Evolutionary conservation across 2,329 filamentous ascomycete species (phyloP), one percentile per base, ranked within the genome.

Genomic region (Aspergillus piperis): DNA sequence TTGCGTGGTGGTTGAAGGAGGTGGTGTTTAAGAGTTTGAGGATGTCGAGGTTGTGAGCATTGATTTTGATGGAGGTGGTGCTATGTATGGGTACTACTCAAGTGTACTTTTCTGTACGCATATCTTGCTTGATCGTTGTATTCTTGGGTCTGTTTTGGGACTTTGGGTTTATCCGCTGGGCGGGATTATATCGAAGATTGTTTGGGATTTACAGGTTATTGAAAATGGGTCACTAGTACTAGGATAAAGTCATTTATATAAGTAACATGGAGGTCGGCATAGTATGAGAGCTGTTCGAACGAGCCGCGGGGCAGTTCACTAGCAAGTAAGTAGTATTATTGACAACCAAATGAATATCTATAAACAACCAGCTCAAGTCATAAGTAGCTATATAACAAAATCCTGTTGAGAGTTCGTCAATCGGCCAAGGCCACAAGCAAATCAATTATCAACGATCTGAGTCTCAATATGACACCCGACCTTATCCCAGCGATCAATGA

Each of bases 1-100:
- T 96, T 66, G 81, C 79, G 58, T 81, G 83, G 59, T 96, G 92
- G 85, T 66, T 96, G 62, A 82, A 84, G 60, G 78, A 76, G 15
- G 81, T 88, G 47, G 82, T 81, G 2, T 80, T 81, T 66, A 76
- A 73, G 48, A 77, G 68, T 27, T 49, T 57, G 21, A 57, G 57
- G 39, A 51, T 62, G 53, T 64, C 63, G 30, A 64, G 57, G 19
- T 52, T 61, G 56, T 62, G 42, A 44, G 25, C 0, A 8, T 27
- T 27, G 25, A 8, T 27, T 27, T 7, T 8, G 7, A 27, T 27
- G 30, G 56, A 19, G 19, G 8, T 11, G 15, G 6, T 11, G 2
- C 19, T 21, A 11, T 44, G 19, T 44, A 44, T n/a, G 41, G 38
- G 11, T 38, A 62, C 47, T 13, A 0, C 32, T 13, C 1, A 2